Evolutionary conservation across 495 filamentous ascomycete genomes (phyloP).

Genomic region (Penicillium cataractarum): DNA sequence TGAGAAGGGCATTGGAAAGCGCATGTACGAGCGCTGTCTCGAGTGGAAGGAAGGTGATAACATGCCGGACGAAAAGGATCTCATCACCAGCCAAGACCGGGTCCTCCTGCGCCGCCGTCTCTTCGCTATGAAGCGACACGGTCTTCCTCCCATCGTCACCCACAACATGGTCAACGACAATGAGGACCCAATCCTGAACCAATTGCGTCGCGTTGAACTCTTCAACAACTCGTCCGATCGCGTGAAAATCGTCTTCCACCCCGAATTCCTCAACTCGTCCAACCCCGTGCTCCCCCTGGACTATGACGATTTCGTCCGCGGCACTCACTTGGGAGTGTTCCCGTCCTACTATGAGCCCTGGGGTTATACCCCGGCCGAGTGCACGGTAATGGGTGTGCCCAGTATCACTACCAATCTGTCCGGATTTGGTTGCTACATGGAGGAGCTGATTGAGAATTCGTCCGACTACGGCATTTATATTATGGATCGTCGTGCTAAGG

Average conservation of each 20-base stretch:
- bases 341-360: slow-evolving; percentile 98
- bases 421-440: slow-evolving; percentile 99
- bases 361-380: slow-evolving; percentile 98
- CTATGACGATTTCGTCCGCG: slow-evolving; percentile 98
- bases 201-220: slow-evolving; percentile 91
- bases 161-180: slow-evolving; percentile 97
- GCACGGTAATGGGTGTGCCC: slow-evolving; percentile 98
- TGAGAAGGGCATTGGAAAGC: slow-evolving; percentile 85
- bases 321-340: slow-evolving; percentile 94
- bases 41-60: slow-evolving; percentile 93
- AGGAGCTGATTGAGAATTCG: slow-evolving; percentile 97
- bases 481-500: slow-evolving; percentile 93
- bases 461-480: slow-evolving; percentile 99
- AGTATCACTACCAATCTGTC: slow-evolving; percentile 98
- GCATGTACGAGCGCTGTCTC: slow-evolving; percentile 90
- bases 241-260: slow-evolving; percentile 97
- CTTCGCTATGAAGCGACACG: slow-evolving; percentile 93
- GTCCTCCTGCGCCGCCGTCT: slow-evolving; percentile 89
- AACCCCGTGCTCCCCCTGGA: slow-evolving; percentile 95
- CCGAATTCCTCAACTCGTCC: slow-evolving; percentile 93
- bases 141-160: slow-evolving; percentile 93
- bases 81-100: slow-evolving; percentile 88
- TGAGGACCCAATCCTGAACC: slow-evolving; percentile 94
- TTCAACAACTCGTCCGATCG: slow-evolving; percentile 96
- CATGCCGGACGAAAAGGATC: slow-evolving; percentile 92